Evolutionary conservation across 2,329 filamentous ascomycete genomes (phyloP).

Genomic region (Claviceps paspali): DNA sequence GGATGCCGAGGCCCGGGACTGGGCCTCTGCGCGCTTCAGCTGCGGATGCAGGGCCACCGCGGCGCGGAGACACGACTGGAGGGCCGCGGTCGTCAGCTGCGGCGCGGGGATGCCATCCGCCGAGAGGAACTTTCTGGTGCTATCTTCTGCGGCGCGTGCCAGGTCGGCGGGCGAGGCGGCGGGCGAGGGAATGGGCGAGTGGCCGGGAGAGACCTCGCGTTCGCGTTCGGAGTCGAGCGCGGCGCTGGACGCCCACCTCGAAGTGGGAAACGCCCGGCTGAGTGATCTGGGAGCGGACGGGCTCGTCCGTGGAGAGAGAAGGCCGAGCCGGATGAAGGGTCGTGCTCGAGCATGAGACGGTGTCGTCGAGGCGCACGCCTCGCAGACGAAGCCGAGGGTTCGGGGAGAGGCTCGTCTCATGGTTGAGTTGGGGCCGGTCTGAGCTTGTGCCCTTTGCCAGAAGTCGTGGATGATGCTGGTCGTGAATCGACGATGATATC

Average conservation of each 20-base stretch:
- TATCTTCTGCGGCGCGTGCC: slow-evolving; percentile 25
- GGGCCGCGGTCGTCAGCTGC: slow-evolving; percentile 25
- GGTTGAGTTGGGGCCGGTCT: background rate
- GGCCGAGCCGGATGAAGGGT: slow-evolving; percentile 12
- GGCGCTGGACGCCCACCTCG: slow-evolving; percentile 15
- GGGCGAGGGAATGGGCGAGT: slow-evolving; percentile 6
- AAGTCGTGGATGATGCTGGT: background rate
- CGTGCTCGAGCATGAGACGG: slow-evolving; percentile 13
- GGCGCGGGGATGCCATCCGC: slow-evolving; percentile 29
- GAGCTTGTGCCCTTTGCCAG: background rate
- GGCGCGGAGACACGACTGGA: slow-evolving; percentile 29
- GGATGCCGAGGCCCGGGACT: slow-evolving; percentile 33
- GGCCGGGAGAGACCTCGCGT: background rate
- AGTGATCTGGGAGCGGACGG: slow-evolving; percentile 4
- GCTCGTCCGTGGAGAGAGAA: slow-evolving; percentile 8
- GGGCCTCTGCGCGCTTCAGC: slow-evolving; percentile 21
- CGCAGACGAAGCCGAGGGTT: slow-evolving; percentile 25
- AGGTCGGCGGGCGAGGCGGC: slow-evolving; percentile 25
- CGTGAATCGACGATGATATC: background rate
- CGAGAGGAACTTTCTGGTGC: slow-evolving; percentile 27
- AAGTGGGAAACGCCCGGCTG: slow-evolving; percentile 3
- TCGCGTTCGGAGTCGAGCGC: slow-evolving; percentile 7
- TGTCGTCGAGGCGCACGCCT: slow-evolving; percentile 24
- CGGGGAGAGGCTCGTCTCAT: slow-evolving; percentile 13
- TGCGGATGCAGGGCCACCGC: slow-evolving; percentile 29